Percentiles rank a stretch among this genome's conserved stretches.
Evolutionary conservation across 345 rosid genomes (phyloP).

Genomic region (Microcos paniculata): DNA sequence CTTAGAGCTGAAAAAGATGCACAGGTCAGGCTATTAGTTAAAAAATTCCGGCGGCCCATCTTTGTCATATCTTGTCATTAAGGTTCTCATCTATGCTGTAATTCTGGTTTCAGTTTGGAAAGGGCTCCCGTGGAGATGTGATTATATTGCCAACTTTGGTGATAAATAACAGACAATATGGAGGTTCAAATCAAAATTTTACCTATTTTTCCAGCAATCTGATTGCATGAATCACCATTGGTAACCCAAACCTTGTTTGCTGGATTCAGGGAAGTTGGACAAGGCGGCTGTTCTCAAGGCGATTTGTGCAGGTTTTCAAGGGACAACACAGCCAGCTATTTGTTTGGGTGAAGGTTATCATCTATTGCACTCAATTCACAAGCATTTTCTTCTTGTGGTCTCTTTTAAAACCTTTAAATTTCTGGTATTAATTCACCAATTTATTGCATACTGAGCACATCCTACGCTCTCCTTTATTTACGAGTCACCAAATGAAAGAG

Average conservation of each 20-base stretch:
- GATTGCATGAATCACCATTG: not conserved
- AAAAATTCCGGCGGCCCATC: not conserved
- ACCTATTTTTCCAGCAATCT: not conserved
- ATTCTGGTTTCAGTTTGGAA: slow-evolving; percentile 65
- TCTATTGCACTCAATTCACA: slow-evolving; percentile 3
- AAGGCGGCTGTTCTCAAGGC: slow-evolving; percentile 90
- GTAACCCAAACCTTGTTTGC: not conserved
- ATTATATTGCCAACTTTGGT: slow-evolving; percentile 95
- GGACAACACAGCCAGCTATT: slow-evolving; percentile 89
- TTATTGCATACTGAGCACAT: not conserved
- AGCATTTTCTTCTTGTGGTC: not conserved
- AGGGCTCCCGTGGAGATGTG: slow-evolving; percentile 90
- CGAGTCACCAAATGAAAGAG: not conserved
- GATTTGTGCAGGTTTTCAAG: slow-evolving; percentile 89
- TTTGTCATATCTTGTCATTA: not conserved
- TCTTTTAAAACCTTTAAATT: not conserved
- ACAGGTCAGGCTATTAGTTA: slow-evolving; percentile 47
- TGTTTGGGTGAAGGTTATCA: slow-evolving; percentile 73
- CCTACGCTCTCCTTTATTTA: not conserved
- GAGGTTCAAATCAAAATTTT: slow-evolving; percentile 53
- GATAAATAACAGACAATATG: slow-evolving; percentile 85
- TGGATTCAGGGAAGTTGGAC: slow-evolving; percentile 76
- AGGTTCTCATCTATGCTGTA: slow-evolving; percentile 9
- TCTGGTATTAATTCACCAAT: not conserved
- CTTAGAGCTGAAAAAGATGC: slow-evolving; percentile 84